Conservation (phyloP, 148 eudicot genomes). For the Diospyros lotus region DNA sequence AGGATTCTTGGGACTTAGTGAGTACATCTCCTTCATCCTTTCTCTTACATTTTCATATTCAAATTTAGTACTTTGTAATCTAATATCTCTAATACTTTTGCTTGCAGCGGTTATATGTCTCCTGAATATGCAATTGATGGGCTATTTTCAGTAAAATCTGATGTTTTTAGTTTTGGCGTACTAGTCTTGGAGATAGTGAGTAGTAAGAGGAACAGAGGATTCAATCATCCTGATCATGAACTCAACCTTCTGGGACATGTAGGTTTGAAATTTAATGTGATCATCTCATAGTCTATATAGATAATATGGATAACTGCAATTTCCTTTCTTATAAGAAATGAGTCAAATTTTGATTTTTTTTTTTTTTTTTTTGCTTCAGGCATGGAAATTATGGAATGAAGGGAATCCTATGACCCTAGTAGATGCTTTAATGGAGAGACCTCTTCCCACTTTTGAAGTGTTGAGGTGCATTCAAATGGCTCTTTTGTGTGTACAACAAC, state of each 20-base stretch:
- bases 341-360: not conserved
- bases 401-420: conserved; percentile 6
- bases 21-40: conserved; percentile 1
- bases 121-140: conserved; percentile 22
- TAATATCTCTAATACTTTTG: not conserved
- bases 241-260: conserved; percentile 17
- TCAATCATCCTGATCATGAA: conserved; percentile 2
- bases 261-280: not conserved
- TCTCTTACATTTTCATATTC: not conserved
- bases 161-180: conserved; percentile 20
- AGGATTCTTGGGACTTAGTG: conserved; percentile 25
- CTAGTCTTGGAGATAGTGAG: conserved; percentile 14
- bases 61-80: too few relatives aligned
- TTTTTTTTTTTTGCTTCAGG: not conserved
- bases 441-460: not conserved
- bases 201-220: conserved; percentile 18
- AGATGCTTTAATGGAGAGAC: conserved; percentile 8
- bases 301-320: too few relatives aligned
- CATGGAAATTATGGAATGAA: conserved; percentile 15
- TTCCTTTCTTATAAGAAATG: too few relatives aligned
- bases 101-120: conserved; percentile 25
- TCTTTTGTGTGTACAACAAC: conserved; percentile 8
- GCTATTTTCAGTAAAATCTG: conserved; percentile 18
- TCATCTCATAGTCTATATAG: not conserved
- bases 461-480: conserved; percentile 8